A percentile compares a stretch with the other conserved stretches of the same genome.
phyloP scores from a whole-genome alignment of 2,329 filamentous ascomycete species.

The Aspergillus pseudonomiae region DNA sequence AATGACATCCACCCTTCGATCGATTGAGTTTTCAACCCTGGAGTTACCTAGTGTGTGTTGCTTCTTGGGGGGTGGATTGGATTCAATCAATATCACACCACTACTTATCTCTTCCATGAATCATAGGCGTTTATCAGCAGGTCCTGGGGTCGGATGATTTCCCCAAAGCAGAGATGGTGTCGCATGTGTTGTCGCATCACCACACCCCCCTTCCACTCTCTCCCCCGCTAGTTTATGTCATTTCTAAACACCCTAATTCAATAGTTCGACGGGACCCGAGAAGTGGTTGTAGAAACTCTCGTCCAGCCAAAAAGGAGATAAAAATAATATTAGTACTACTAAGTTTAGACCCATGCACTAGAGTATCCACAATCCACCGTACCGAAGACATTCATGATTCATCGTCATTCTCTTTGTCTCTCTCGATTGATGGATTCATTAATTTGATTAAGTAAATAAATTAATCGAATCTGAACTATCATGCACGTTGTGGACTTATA shows the following conservation, averaged over 20 bases:
- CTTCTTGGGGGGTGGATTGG: background rate
- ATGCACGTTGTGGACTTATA: constrained; percentile 13
- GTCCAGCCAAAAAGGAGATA: background rate
- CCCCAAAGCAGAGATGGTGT: constrained; percentile 13
- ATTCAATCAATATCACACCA: constrained; percentile 11
- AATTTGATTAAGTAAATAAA: background rate
- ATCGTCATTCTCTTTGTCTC: background rate
- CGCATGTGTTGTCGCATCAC: constrained; percentile 11
- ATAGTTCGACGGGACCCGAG: background rate
- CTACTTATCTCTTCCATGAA: background rate
- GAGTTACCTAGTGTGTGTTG: background rate
- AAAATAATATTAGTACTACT: constrained; percentile 1
- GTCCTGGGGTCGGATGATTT: constrained; percentile 12
- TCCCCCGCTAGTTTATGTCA: constrained; percentile 5
- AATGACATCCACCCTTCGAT: constrained; percentile 11
- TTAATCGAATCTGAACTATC: constrained; percentile 9
- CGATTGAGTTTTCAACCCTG: constrained; percentile 10
- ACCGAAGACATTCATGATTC: background rate
- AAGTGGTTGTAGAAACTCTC: background rate
- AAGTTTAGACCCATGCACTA: constrained; percentile 2
- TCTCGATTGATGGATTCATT: background rate
- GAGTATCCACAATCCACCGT: background rate
- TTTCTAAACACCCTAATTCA: background rate
- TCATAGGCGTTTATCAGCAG: constrained; percentile 3
- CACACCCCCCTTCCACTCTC: background rate